Evolutionary conservation across 2,329 filamentous ascomycete genomes (phyloP), one percentile per base, ranked within the genome.

Genomic region (Aspergillus candidus): DNA sequence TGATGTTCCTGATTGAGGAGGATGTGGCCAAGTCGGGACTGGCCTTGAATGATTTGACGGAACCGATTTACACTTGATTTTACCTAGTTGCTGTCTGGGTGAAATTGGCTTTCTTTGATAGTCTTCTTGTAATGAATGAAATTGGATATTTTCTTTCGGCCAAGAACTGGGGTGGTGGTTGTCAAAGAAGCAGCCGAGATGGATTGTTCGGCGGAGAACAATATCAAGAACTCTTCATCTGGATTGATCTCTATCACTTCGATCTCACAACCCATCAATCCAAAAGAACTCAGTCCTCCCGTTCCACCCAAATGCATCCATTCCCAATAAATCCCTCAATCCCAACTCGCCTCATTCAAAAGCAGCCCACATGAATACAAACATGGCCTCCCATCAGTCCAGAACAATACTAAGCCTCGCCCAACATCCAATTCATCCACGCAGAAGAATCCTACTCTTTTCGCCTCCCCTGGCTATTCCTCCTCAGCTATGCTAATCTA

Each of bases 11-110:
- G 63, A 83, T 84, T 57, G 85, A 89, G 30, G 79, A 88, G 57
- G 89, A 96, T 63, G 83, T 96, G 64, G 91, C 90, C 4, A 83
- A 89, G 74, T 80, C 88, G 55, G 88, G 89, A 0, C 57, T 94
- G 57, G 75, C 77, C 15, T 68, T 89, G 51, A 89, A 90, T 68
- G 74, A 76, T 18, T 66, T 88, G 55, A 89, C 86, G 1, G 78
- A 86, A 57, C 80, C 82, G 57, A 67, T 89, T 32, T 89, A 89
- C 65, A 89, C 85, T 27, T 76, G 57, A 67, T 43, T 5, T 35
- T 40, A 37, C 22, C 4, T 13, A 39, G 27, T 34, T n/a, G 27
- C 8, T 35, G 32, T 14, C 18, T 39, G 15, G 35, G 35, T n/a
- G 12, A 18, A 36, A 17, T 39, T 12, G 37, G 15, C 10, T 14